Evolutionary conservation across 352 stramenopile genomes (phyloP).

Genomic region (Globisporangium carolinianum): DNA sequence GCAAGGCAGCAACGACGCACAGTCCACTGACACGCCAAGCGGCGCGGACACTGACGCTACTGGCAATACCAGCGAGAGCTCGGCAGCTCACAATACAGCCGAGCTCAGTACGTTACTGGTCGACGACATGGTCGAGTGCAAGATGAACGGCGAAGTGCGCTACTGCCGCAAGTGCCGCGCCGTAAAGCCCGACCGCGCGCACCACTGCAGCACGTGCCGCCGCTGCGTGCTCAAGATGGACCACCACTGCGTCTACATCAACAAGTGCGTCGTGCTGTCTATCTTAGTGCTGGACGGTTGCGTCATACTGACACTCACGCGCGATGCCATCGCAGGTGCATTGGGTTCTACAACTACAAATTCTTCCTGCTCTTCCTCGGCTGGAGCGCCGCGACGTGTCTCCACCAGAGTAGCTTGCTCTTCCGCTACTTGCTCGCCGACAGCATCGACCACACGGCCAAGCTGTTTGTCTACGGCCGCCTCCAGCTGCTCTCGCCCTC

Average conservation of each 20-base stretch:
- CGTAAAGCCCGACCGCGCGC: constrained; percentile 69
- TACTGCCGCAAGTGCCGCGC: constrained; percentile 74
- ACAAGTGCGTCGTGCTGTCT: constrained; percentile 54
- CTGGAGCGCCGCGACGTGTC: constrained; percentile 61
- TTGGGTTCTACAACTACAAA: constrained; percentile 88
- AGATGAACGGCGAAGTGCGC: constrained; percentile 59
- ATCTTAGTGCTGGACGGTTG: background rate
- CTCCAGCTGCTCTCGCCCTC: constrained; percentile 44
- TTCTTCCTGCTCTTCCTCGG: constrained; percentile 83
- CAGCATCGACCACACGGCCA: constrained; percentile 40
- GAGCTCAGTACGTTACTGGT: background rate
- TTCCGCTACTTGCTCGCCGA: constrained; percentile 57
- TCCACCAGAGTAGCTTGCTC: constrained; percentile 59
- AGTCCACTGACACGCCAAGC: background rate
- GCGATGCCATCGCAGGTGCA: constrained; percentile 36
- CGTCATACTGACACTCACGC: no score
- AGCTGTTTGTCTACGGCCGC: constrained; percentile 52
- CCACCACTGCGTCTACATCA: constrained; percentile 86
- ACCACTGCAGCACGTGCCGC: constrained; percentile 76
- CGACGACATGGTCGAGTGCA: constrained; percentile 37
- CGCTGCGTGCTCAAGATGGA: constrained; percentile 86
- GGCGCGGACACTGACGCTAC: no score
- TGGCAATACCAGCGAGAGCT: no score
- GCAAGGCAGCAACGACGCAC: background rate
- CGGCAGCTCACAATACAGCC: no score